phyloP scores from a whole-genome alignment of 2,329 filamentous ascomycete species.

The Ceratocystis cacaofunesta region DNA sequence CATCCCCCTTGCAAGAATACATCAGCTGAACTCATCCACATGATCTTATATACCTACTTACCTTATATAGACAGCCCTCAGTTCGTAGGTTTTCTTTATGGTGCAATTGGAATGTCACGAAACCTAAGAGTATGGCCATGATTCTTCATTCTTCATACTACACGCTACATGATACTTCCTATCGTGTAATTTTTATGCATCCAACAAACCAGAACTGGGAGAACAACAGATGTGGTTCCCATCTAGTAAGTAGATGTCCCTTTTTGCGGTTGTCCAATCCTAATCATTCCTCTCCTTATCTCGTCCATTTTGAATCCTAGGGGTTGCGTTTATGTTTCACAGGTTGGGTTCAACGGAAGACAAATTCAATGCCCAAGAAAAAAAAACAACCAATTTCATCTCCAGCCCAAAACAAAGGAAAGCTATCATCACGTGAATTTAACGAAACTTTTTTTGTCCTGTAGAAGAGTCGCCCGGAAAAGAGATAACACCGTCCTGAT shows the following conservation, averaged over 20 bases:
- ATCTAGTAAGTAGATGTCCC: neutral
- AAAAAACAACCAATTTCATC: constrained; percentile 9
- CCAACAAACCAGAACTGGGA: neutral
- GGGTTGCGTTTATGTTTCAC: neutral
- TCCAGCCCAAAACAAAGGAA: constrained; percentile 13
- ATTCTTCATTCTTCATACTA: constrained; percentile 7
- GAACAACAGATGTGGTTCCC: neutral
- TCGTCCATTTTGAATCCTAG: too few species aligned
- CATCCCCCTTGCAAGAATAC: neutral
- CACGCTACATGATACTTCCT: neutral
- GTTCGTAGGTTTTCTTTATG: neutral
- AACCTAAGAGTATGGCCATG: constrained; percentile 1
- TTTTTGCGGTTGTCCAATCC: neutral
- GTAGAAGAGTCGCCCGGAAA: constrained; percentile 19
- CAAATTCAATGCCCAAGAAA: neutral
- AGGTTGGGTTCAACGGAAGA: neutral
- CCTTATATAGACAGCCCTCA: neutral
- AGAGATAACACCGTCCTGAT: constrained; percentile 18
- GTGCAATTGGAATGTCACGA: neutral
- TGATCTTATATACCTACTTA: neutral
- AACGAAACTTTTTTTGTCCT: constrained; percentile 18
- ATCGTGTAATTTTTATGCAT: constrained; percentile 3
- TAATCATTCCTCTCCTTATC: neutral
- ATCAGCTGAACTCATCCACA: neutral
- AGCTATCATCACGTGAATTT: constrained; percentile 15